A percentile compares a stretch with the other conserved stretches of the same genome.
Evolutionary conservation across 2,329 filamentous ascomycete genomes (phyloP).

Genomic region (Apiospora phragmitis): DNA sequence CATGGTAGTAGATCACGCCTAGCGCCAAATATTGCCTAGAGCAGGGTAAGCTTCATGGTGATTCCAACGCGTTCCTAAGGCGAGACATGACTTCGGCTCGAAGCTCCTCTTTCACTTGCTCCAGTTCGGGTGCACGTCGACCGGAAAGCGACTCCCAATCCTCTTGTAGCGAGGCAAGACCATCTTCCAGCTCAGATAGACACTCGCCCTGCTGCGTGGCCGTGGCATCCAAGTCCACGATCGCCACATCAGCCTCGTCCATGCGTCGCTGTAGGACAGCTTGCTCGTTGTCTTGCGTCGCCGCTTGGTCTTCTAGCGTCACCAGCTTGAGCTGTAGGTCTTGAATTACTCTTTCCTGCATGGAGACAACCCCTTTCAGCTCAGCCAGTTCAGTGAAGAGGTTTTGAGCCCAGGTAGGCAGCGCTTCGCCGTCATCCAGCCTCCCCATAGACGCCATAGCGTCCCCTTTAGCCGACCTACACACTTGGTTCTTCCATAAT

Average conservation of each 20-base stretch:
- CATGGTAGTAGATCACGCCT: too few species aligned
- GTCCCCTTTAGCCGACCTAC: neutral
- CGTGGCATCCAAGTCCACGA: slow-evolving; percentile 12
- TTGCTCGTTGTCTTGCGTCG: slow-evolving; percentile 5
- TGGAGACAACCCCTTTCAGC: slow-evolving; percentile 7
- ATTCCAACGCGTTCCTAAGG: slow-evolving; percentile 13
- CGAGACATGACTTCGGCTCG: slow-evolving; percentile 10
- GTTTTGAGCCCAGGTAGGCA: slow-evolving; percentile 1
- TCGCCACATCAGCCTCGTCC: slow-evolving; percentile 10
- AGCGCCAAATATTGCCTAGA: neutral
- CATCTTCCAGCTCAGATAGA: slow-evolving; percentile 8
- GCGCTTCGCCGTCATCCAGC: neutral
- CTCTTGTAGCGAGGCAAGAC: slow-evolving; percentile 6
- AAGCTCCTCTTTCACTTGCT: slow-evolving; percentile 11
- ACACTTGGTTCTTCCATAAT: neutral
- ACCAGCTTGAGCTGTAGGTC: slow-evolving; percentile 1
- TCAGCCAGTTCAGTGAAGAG: slow-evolving; percentile 10
- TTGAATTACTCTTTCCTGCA: slow-evolving; percentile 10
- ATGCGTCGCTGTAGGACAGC: slow-evolving; percentile 7
- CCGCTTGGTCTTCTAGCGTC: slow-evolving; percentile 3
- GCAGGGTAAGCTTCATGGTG: neutral
- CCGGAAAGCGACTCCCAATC: neutral
- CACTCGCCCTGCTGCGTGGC: slow-evolving; percentile 10
- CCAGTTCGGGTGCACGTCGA: slow-evolving; percentile 11
- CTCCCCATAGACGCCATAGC: neutral